Evolutionary conservation across 2,329 filamentous ascomycete genomes (phyloP).

Genomic region (Beauveria brongniartii): DNA sequence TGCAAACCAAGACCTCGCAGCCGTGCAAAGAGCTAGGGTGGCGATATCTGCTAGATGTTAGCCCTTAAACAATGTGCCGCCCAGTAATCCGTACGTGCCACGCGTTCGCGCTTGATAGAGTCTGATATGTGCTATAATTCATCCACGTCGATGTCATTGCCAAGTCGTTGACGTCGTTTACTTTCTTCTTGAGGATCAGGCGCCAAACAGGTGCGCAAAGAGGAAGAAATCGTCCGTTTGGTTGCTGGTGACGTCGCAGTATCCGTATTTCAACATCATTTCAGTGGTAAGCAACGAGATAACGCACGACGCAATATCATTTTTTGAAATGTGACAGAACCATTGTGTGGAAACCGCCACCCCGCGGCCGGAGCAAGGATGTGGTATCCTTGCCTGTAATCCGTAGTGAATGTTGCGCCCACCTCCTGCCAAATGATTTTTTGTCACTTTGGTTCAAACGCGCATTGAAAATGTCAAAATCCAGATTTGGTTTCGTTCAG

Average conservation of each 20-base stretch:
- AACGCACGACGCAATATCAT: neutral
- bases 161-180: neutral
- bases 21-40: neutral
- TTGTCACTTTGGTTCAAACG: neutral
- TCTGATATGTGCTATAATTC: neutral
- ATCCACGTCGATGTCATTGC: neutral
- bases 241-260: neutral
- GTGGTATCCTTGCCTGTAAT: neutral
- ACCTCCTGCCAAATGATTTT: too few relatives aligned
- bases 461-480: neutral
- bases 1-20: neutral
- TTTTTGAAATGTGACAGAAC: conserved; percentile 1
- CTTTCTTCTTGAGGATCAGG: neutral
- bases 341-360: neutral
- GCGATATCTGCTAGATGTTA: neutral
- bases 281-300: neutral
- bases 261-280: neutral
- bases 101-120: too few relatives aligned
- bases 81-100: too few relatives aligned
- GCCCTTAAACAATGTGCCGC: too few relatives aligned
- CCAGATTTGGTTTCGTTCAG: too few relatives aligned
- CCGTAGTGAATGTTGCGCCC: neutral
- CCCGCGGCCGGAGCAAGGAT: neutral
- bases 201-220: neutral
- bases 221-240: neutral